Evolutionary conservation across 2,329 filamentous ascomycete species (phyloP).

Genomic region (Byssothecium circinans): DNA sequence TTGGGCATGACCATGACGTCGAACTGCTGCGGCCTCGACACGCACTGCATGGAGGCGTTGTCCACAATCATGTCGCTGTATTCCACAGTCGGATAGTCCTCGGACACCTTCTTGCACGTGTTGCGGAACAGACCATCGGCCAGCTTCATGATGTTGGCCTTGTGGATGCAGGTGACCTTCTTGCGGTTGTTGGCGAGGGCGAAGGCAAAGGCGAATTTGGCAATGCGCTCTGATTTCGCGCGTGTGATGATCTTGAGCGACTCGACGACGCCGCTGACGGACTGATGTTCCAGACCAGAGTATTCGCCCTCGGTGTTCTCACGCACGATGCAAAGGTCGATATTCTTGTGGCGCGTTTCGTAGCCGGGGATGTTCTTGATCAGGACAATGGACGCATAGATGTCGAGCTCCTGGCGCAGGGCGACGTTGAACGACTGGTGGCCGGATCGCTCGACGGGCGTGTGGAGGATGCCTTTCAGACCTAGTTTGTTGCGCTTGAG

Average conservation of each 20-base stretch:
- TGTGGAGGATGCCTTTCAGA: slow-evolving; percentile 98
- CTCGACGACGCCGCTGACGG: slow-evolving; percentile 92
- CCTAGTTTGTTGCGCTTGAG: slow-evolving; percentile 98
- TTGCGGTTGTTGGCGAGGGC: slow-evolving; percentile 97
- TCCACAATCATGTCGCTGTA: slow-evolving; percentile 99
- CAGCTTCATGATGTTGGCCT: slow-evolving; percentile 99
- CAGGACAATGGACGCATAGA: slow-evolving; percentile 95
- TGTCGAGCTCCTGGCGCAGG: slow-evolving; percentile 97
- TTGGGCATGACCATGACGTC: slow-evolving; percentile 99
- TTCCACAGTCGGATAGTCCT: slow-evolving; percentile 94
- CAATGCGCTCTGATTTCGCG: slow-evolving; percentile 98
- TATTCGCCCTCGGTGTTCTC: slow-evolving; percentile 99
- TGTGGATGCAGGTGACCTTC: slow-evolving; percentile 99
- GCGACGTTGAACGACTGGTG: slow-evolving; percentile 99
- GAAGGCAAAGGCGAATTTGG: slow-evolving; percentile 98
- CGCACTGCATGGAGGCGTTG: slow-evolving; percentile 99
- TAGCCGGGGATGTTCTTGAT: slow-evolving; percentile 99
- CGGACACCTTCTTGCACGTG: slow-evolving; percentile 90
- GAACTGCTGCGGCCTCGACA: slow-evolving; percentile 94
- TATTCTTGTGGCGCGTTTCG: slow-evolving; percentile 92
- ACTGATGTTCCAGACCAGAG: slow-evolving; percentile 98
- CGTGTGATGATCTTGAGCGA: slow-evolving; percentile 99
- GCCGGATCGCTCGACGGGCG: slow-evolving; percentile 91
- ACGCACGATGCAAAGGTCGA: slow-evolving; percentile 99
- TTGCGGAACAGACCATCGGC: slow-evolving; percentile 98